Percentiles rank a stretch among this genome's conserved stretches.
Evolutionary conservation across 2,329 filamentous ascomycete genomes (phyloP).

Genomic region (Penicillium occitanis): DNA sequence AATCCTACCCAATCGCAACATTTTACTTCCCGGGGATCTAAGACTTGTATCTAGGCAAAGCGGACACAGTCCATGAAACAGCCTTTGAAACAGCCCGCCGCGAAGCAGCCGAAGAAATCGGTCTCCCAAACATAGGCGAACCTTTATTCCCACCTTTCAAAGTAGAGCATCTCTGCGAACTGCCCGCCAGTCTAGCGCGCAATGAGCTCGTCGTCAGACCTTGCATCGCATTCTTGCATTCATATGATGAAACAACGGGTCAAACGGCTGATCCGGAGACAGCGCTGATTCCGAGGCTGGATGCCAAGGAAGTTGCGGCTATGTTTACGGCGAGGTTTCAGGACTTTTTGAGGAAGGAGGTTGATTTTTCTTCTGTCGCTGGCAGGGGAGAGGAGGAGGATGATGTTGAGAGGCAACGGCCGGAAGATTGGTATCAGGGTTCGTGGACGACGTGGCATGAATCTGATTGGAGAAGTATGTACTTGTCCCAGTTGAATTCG

Average conservation of each 20-base stretch:
- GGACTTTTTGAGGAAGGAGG: slow-evolving; percentile 68
- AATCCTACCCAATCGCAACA: slow-evolving; percentile 31
- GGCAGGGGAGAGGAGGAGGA: slow-evolving; percentile 21
- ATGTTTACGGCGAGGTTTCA: slow-evolving; percentile 89
- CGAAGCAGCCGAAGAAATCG: slow-evolving; percentile 92
- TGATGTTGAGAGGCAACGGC: slow-evolving; percentile 35
- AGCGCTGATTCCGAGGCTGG: slow-evolving; percentile 73
- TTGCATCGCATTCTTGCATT: slow-evolving; percentile 74
- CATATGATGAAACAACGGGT: slow-evolving; percentile 51
- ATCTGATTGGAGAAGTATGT: slow-evolving; percentile 65
- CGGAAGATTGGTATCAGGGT: slow-evolving; percentile 79
- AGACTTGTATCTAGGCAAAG: slow-evolving; percentile 47
- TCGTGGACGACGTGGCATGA: slow-evolving; percentile 78
- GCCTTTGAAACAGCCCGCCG: slow-evolving; percentile 79
- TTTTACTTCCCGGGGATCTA: neutral
- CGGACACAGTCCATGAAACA: slow-evolving; percentile 56
- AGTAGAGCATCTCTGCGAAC: slow-evolving; percentile 82
- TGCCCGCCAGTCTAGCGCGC: slow-evolving; percentile 73
- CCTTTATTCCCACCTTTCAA: slow-evolving; percentile 73
- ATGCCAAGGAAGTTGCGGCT: slow-evolving; percentile 87
- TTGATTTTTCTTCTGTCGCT: slow-evolving; percentile 47
- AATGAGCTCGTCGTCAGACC: slow-evolving; percentile 73
- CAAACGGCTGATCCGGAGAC: slow-evolving; percentile 60
- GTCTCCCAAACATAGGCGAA: slow-evolving; percentile 69
- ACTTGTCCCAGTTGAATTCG: neutral